Evolutionary conservation across 1,139 yeast species (phyloP).

Genomic region (Magnusiomyces magnusii): DNA sequence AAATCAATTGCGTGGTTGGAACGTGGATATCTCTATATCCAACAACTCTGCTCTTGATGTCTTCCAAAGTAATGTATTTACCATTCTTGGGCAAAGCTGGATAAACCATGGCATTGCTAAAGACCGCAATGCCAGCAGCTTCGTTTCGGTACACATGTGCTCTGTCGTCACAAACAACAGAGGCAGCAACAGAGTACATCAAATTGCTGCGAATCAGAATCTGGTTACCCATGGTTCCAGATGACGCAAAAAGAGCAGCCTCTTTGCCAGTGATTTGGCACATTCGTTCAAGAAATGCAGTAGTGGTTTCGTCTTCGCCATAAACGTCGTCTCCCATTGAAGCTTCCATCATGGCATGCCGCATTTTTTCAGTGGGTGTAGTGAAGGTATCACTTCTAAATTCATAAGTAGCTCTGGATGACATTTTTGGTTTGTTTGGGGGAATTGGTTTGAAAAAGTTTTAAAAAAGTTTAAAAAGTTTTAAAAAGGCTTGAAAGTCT

Average conservation of each 20-base stretch:
- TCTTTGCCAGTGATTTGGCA: conserved; percentile 71
- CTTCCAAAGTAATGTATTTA: conserved; percentile 69
- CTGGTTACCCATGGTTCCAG: conserved; percentile 91
- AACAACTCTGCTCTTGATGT: conserved; percentile 54
- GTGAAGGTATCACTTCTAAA: conserved; percentile 76
- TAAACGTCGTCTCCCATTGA: conserved; percentile 85
- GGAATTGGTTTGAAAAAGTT: too few relatives aligned
- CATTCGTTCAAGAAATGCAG: conserved; percentile 55
- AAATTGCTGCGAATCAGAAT: conserved; percentile 73
- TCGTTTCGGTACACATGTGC: conserved; percentile 80
- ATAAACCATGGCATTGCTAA: conserved; percentile 88
- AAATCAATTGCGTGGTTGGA: conserved; percentile 81
- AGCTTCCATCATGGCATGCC: conserved; percentile 50
- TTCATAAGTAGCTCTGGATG: not conserved
- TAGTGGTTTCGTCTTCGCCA: conserved; percentile 69
- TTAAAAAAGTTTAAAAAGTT: too few relatives aligned
- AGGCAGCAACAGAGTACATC: conserved; percentile 73
- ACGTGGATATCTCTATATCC: conserved; percentile 79
- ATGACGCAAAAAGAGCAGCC: conserved; percentile 75
- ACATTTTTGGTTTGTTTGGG: not conserved
- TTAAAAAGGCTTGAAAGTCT: too few relatives aligned
- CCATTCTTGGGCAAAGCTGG: conserved; percentile 76
- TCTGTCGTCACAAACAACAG: conserved; percentile 74
- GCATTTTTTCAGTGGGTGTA: conserved; percentile 76
- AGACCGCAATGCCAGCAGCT: conserved; percentile 85